Evolutionary conservation across 495 filamentous ascomycete species (phyloP), one percentile per base, ranked within the genome.

Genomic region (Halenospora varia): DNA sequence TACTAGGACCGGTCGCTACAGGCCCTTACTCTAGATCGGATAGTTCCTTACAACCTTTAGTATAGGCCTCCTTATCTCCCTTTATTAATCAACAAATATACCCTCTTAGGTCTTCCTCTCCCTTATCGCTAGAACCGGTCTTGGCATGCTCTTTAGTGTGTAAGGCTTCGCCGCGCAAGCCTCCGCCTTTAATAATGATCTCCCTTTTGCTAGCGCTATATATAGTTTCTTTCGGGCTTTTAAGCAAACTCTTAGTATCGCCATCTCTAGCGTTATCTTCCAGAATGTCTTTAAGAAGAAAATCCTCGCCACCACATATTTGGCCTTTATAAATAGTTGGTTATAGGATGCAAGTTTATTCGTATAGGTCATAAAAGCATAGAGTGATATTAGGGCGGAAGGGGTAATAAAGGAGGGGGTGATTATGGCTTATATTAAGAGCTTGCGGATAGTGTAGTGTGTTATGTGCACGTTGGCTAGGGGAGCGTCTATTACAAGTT

Each of bases 181-280:
- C 3, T 61, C 78, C 1, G 68, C 56, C 19, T 61, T 64, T 1
- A 73, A 72, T 59, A 63, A 69, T 41, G 74, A 84, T 58, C 73
- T 78, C 45, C 81, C 81, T 19, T 82, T 82, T 59, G 80, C 81
- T 10, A 76, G 80, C 11, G 78, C 77, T 54, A 77, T 87, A 60
- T 83, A 81, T 51, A 74, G 73, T 23, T 82, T 88, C 62, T 73
- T 83, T 56, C 77, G 84, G 15, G 74, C 79, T 0, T 78, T 83
- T 62, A 87, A 85, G 1, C 72, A 75, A 58, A 66, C 68, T 1
- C 57, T 77, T 44, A 74, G 75, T 20, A 69, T 76, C 17, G 82
- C 81, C 2, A 73, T 86, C 56, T 71, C 77, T 4, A 77, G 75
- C 1, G 71, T 77, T 18, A 70, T 79, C 42, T 87, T 87, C 67